Percentiles rank a stretch among this genome's conserved stretches.
phyloP scores from a whole-genome alignment of 805 yeast species.

The Clavispora phyllophila region DNA sequence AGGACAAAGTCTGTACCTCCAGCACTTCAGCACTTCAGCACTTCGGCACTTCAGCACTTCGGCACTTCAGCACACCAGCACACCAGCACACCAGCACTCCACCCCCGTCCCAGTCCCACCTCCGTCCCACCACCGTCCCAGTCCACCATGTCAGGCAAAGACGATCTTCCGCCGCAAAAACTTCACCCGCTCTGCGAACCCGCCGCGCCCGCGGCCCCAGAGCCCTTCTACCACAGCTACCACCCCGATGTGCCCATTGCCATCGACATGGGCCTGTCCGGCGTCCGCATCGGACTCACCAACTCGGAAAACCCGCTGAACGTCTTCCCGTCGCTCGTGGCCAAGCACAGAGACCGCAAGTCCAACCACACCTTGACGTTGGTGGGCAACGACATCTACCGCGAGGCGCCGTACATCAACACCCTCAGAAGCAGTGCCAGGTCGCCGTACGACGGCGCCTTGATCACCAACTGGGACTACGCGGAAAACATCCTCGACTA shows the following conservation, averaged over 20 bases:
- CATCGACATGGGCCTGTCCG: slow-evolving; percentile 74
- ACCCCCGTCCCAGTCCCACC: neutral
- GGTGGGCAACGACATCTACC: slow-evolving; percentile 75
- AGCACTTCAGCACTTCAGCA: no score
- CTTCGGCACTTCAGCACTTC: no score
- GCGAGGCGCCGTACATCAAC: slow-evolving; percentile 45
- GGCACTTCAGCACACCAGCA: no score
- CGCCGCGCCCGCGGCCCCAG: slow-evolving; percentile 31
- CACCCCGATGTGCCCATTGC: slow-evolving; percentile 68
- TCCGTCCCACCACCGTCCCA: slow-evolving; percentile 3
- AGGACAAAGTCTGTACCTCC: no score
- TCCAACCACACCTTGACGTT: slow-evolving; percentile 56
- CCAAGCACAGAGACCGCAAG: slow-evolving; percentile 78
- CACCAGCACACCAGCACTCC: no score
- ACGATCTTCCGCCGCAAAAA: slow-evolving; percentile 37
- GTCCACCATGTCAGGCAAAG: neutral
- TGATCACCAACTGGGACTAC: slow-evolving; percentile 90
- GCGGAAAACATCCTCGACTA: slow-evolving; percentile 81
- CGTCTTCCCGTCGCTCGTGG: slow-evolving; percentile 60
- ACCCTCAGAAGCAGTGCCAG: slow-evolving; percentile 62
- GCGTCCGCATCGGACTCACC: slow-evolving; percentile 56
- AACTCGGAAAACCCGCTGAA: slow-evolving; percentile 46
- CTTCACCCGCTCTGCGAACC: slow-evolving; percentile 41
- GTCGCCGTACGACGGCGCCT: slow-evolving; percentile 82
- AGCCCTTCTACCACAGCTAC: slow-evolving; percentile 48